Percentiles rank a stretch among this genome's conserved stretches.
Conservation (phyloP, 768 basidiomycete genomes). For the Cystobasidium tubakii region DNA sequence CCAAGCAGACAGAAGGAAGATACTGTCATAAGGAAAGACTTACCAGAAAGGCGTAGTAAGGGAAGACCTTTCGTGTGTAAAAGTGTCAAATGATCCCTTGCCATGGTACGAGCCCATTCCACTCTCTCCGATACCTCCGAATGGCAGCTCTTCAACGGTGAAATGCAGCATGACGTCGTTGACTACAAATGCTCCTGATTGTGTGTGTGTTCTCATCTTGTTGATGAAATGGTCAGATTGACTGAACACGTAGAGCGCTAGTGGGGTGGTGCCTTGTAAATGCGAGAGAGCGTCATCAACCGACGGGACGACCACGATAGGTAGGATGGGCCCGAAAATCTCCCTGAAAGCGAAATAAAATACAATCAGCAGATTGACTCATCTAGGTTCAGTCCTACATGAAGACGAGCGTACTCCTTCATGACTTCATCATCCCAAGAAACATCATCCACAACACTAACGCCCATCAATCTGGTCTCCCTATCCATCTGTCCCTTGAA, state of each 20-base stretch:
- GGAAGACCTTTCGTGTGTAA: slow-evolving; percentile 62
- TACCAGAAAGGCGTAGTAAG: slow-evolving; percentile 30
- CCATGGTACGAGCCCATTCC: slow-evolving; percentile 59
- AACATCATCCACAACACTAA: slow-evolving; percentile 66
- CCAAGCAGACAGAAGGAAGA: background rate
- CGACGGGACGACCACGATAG: slow-evolving; percentile 65
- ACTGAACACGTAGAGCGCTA: slow-evolving; percentile 72
- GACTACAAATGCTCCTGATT: slow-evolving; percentile 63
- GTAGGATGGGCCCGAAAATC: slow-evolving; percentile 75
- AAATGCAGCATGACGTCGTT: slow-evolving; percentile 64
- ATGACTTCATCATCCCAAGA: slow-evolving; percentile 64
- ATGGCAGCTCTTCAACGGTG: slow-evolving; percentile 58
- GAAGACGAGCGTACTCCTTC: slow-evolving; percentile 58
- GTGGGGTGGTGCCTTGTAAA: slow-evolving; percentile 57
- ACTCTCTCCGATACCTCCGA: slow-evolving; percentile 65
- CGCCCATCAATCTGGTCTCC: slow-evolving; percentile 60
- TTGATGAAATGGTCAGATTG: slow-evolving; percentile 55
- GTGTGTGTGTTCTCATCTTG: slow-evolving; percentile 64
- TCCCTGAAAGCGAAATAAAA: slow-evolving; percentile 54
- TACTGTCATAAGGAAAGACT: too few species aligned
- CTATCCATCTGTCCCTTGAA: slow-evolving; percentile 62
- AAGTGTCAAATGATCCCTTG: slow-evolving; percentile 68
- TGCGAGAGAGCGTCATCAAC: slow-evolving; percentile 66
- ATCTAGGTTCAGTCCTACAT: background rate
- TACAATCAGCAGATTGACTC: background rate